Base-by-base conservation (phyloP, 1,284 basidiomycete species). In the Trichosporon asahii region DNA sequence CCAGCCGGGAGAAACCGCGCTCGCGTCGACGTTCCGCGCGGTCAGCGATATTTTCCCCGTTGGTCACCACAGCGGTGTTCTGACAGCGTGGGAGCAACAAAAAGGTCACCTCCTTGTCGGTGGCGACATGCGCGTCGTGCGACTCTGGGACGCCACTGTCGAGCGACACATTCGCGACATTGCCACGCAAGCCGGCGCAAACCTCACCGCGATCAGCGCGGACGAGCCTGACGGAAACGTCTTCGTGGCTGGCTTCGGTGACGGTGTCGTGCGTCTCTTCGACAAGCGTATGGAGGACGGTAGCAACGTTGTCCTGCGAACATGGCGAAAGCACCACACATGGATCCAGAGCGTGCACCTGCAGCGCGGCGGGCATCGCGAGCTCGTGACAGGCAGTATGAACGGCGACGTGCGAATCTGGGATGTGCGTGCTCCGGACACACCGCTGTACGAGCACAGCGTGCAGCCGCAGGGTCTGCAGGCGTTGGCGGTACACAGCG, bases 101-200 rank as follows among this genome's bases (percentile, higher is more conserved):
- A 88, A 90, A 33, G 97, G 96, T 0, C 89, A 90, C 49, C 85
- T 99, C 35, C 85, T 98, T 14, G 90, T 94, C 12, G 93, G 93
- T 11, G 97, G 97, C 7, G 96, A 99, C 82, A 92, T 93, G 65
- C 89, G 90, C 68, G 90, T 91, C 40, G 90, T 99, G 70, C 88
- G 94, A 66, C 87, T 95, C 0, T 99, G 97, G 97, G 96, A 99
- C 81, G 95, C 95, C 12, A 90, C 94, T 75, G 91, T 93, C 14
- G 96, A 99, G 83, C 89, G 89, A 25, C 90, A 92, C 77, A 85
- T 92, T 40, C 84, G 92, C 83, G 73, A 75, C 67, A 85, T 98
- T 69, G 89, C 92, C 35, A 99, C 97, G 0, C 89, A 94, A 72
- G 90, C 93, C 0, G 92, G 95, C 64, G 92, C 93, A 73, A 94